These are phyloP conservation scores for Termitomyces sp. DNA, from an alignment of 768 basidiomycete genomes.

Conservation along the genomic window DNA sequence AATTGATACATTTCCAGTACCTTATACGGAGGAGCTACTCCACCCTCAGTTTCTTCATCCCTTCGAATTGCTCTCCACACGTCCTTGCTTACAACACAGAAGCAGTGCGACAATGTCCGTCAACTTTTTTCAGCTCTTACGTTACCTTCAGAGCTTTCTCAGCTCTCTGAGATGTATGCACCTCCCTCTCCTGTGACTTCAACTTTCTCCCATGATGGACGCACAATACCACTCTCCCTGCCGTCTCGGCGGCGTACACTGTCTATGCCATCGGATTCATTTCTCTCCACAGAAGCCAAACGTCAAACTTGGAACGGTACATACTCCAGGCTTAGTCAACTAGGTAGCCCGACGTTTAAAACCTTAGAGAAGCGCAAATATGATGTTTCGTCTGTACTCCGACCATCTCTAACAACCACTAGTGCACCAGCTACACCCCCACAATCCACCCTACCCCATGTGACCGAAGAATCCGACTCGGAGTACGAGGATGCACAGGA, in stretches of 20 bases:
- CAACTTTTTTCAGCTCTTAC: slow-evolving; percentile 76
- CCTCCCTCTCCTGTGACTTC: slow-evolving; percentile 56
- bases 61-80: slow-evolving; percentile 72
- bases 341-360: slow-evolving; percentile 43
- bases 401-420: slow-evolving; percentile 20
- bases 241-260: slow-evolving; percentile 28
- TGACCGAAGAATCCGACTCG: slow-evolving; percentile 30
- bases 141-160: slow-evolving; percentile 65
- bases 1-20: slow-evolving; percentile 17
- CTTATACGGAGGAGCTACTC: slow-evolving; percentile 36
- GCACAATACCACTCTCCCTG: slow-evolving; percentile 38
- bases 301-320: slow-evolving; percentile 77
- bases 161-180: slow-evolving; percentile 86
- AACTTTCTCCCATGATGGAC: slow-evolving; percentile 8
- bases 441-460: slow-evolving; percentile 11
- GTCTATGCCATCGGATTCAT: slow-evolving; percentile 20
- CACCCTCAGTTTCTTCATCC: slow-evolving; percentile 48
- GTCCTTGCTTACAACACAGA: slow-evolving; percentile 71
- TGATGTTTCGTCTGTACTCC: slow-evolving; percentile 48
- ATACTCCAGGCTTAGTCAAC: slow-evolving; percentile 46
- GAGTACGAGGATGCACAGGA: slow-evolving; percentile 18
- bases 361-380: slow-evolving; percentile 52
- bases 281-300: slow-evolving; percentile 36
- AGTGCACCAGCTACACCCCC: slow-evolving; percentile 36
- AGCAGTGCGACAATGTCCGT: slow-evolving; percentile 79